Conservation (phyloP, 2,329 filamentous ascomycete species). For the Lasiodiplodia sp. region DNA sequence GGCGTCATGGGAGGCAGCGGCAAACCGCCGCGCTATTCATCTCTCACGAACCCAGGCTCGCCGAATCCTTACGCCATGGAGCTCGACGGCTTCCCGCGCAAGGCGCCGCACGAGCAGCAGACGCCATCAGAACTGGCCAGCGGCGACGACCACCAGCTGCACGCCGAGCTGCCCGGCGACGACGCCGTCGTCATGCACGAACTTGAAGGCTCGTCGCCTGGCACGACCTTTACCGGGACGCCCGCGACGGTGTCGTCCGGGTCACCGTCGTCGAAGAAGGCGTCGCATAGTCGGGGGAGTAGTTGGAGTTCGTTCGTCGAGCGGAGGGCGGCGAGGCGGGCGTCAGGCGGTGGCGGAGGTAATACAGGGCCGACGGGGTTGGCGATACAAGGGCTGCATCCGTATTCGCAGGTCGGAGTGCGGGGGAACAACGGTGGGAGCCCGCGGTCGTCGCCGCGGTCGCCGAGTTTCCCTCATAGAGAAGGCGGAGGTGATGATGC, state of each 20-base stretch:
- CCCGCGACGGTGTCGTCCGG: background rate
- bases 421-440: background rate
- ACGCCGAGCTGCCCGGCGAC: constrained; percentile 8
- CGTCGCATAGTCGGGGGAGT: background rate
- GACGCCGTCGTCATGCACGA: background rate
- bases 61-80: constrained; percentile 6
- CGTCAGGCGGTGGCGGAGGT: background rate
- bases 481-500: background rate
- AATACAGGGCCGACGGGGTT: background rate
- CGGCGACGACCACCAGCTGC: background rate
- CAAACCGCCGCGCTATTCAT: constrained; percentile 18
- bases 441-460: background rate
- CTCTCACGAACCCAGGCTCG: background rate
- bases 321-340: background rate
- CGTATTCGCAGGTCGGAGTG: background rate
- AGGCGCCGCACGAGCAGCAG: background rate
- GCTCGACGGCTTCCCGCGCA: constrained; percentile 20
- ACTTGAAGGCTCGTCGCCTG: constrained; percentile 9
- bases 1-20: background rate
- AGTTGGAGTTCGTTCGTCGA: background rate
- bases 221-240: background rate
- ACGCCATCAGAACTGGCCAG: constrained; percentile 15
- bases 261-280: background rate
- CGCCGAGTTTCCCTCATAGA: background rate
- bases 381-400: constrained; percentile 5